Percentiles rank a stretch among this genome's conserved stretches.
phyloP scores from a whole-genome alignment of 2,329 filamentous ascomycete species.

The Neonectria coccinea region DNA sequence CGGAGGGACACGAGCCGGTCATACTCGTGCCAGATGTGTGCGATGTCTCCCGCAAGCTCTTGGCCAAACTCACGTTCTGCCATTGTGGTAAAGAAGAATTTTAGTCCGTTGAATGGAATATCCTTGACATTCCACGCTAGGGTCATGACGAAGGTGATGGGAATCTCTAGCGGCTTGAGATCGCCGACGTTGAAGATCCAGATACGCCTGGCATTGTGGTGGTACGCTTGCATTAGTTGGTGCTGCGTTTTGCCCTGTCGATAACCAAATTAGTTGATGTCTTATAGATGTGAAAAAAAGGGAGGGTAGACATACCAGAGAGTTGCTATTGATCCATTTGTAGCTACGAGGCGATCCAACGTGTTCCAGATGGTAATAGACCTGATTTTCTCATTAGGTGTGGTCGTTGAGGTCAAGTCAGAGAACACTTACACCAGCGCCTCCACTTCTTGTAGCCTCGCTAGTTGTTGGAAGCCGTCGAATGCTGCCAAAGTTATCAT shows the following conservation, averaged over 20 bases:
- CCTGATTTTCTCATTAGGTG: neutral
- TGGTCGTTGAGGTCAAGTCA: no score
- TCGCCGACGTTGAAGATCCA: conserved; percentile 75
- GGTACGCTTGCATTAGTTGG: conserved; percentile 68
- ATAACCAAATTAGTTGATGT: neutral
- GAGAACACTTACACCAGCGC: conserved; percentile 60
- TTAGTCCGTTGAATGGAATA: conserved; percentile 54
- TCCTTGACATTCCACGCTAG: conserved; percentile 67
- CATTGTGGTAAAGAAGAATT: conserved; percentile 58
- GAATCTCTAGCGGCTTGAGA: conserved; percentile 68
- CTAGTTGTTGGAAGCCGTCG: conserved; percentile 65
- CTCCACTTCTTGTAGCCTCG: conserved; percentile 65
- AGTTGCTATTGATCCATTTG: conserved; percentile 66
- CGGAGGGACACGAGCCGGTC: conserved; percentile 58
- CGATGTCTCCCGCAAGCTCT: conserved; percentile 57
- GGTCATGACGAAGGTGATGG: conserved; percentile 66
- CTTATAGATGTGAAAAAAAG: conserved; percentile 24
- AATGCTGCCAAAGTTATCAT: conserved; percentile 71
- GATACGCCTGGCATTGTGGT: conserved; percentile 60
- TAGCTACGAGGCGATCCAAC: conserved; percentile 51
- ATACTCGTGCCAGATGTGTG: conserved; percentile 62
- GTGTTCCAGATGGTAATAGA: conserved; percentile 64
- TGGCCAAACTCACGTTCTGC: conserved; percentile 62
- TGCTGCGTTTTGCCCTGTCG: conserved; percentile 55
- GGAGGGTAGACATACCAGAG: conserved; percentile 61